Conservation (phyloP, 1,139 yeast species). For the Pneumocystis oryctolagi region DNA sequence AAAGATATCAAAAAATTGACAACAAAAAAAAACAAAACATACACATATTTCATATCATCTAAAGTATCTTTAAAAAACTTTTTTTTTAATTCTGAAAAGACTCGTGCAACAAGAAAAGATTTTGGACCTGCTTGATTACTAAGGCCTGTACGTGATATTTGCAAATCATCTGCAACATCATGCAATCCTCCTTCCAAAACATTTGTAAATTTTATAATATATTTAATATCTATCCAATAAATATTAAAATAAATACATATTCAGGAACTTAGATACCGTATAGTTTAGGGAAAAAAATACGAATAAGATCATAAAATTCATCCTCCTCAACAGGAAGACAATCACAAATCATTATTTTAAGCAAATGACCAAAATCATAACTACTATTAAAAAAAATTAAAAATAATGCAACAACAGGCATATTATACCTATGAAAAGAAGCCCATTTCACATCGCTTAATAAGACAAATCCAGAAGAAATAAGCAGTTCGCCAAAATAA, state of each 20-base stretch:
- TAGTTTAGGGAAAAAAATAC: constrained; percentile 62
- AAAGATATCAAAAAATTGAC: not conserved
- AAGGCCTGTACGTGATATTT: constrained; percentile 24
- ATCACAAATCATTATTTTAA: constrained; percentile 61
- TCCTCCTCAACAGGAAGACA: constrained; percentile 68
- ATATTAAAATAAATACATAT: not conserved
- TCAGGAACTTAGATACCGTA: constrained; percentile 42
- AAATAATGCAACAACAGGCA: not conserved
- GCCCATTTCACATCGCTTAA: constrained; percentile 70
- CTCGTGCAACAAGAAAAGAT: constrained; percentile 34
- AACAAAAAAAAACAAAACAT: not conserved
- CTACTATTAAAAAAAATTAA: constrained; percentile 31
- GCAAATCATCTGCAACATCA: constrained; percentile 38
- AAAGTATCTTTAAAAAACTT: constrained; percentile 24
- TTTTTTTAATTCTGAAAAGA: constrained; percentile 37
- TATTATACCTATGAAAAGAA: constrained; percentile 52
- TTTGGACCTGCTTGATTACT: constrained; percentile 39
- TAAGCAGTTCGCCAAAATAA: constrained; percentile 69
- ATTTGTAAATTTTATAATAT: constrained; percentile 39
- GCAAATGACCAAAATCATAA: constrained; percentile 80
- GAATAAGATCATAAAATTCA: constrained; percentile 61
- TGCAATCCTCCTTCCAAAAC: constrained; percentile 24
- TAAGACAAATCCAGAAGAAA: constrained; percentile 72
- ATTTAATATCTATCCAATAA: constrained; percentile 31
- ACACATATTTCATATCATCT: constrained; percentile 6